Evolutionary conservation across 257 asterid genomes (phyloP).

Genomic region (Solanum pennellii): DNA sequence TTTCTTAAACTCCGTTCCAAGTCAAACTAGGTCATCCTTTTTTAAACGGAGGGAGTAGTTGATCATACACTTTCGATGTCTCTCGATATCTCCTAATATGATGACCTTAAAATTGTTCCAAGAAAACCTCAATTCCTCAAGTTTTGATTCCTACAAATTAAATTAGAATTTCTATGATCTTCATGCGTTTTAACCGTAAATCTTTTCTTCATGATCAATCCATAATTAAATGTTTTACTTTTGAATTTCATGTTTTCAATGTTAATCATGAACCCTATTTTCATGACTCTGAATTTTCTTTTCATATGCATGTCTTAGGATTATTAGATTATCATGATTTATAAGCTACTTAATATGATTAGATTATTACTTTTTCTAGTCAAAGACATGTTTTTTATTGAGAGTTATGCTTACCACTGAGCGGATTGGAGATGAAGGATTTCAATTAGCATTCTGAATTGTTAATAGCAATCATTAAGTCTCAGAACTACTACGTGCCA

Average conservation of each 20-base stretch:
- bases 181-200: background rate
- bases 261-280: background rate
- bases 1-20: no score
- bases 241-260: background rate
- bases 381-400: background rate
- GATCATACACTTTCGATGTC: background rate
- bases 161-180: background rate
- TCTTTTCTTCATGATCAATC: background rate
- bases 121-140: background rate
- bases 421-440: background rate
- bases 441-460: no score
- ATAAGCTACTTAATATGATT: background rate
- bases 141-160: background rate
- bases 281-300: background rate
- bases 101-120: background rate
- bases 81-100: background rate
- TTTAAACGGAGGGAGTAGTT: no score
- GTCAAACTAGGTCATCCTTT: no score
- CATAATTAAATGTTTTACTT: background rate
- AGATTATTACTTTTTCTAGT: background rate
- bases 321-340: background rate
- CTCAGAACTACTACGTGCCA: background rate
- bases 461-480: background rate
- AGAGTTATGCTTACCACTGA: background rate
- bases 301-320: background rate